Evolutionary conservation across 2,329 filamentous ascomycete genomes (phyloP), one percentile per base, ranked within the genome.

Genomic region (Fusarium staphyleae): DNA sequence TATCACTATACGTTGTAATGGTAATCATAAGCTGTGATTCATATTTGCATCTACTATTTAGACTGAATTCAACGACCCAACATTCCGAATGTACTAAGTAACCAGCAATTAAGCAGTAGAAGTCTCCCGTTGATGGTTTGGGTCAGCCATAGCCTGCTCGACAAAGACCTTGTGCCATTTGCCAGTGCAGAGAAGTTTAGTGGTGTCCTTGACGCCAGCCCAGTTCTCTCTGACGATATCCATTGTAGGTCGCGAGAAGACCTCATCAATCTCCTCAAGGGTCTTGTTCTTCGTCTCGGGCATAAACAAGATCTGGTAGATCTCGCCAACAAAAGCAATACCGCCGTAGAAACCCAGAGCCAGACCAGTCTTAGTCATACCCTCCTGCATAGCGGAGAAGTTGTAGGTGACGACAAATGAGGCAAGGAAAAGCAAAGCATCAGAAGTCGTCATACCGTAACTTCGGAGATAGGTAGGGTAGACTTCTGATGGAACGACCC

Each of bases 321-420:
- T 75, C 81, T 86, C 88, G 11, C 87, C 88, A 0, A 90, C 9
- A 1, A 88, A 79, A 0, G 87, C 87, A 47, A 90, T 90, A 13
- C 88, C 88, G 4, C 88, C 87, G 69, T 89, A 91, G 73, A 91
- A 90, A 3, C 88, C 88, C 0, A 90, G 78, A 0, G 83, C 78
- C 1, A 90, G 76, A 9, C 88, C 87, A 1, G 86, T 89, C 28
- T 74, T 77, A 7, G 79, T 82, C 81, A 91, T 88, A n/a, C 83
- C 81, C 0, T 81, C 70, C 70, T 88, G 83, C 88, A 90, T 91
- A 9, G 78, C 78, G 0, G 81, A 80, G 74, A 90, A 91, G 78
- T 90, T 90, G 78, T 90, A 90, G 9, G 87, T 90, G 44, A 90
- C 86, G 62, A 89, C 79, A 75, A 90, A 90, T 2, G 85, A 87